Base-by-base conservation (phyloP, 768 basidiomycete species). In the Phlebiopsis flavidoalba region DNA sequence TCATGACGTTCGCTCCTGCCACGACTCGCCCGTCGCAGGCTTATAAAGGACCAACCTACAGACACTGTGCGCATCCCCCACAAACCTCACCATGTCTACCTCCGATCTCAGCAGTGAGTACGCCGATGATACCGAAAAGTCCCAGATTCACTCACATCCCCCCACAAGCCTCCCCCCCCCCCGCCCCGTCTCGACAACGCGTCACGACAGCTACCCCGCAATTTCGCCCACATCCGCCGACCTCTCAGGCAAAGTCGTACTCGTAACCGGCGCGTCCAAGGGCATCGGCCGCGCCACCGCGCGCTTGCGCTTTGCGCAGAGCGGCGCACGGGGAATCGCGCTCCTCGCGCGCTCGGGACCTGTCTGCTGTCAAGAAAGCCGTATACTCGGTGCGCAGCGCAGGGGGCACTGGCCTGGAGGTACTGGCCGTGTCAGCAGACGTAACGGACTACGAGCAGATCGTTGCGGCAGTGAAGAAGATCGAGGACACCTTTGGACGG, bases 231-330 rank as follows among this genome's bases (percentile, higher is more conserved):
- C 48, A 0, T 59, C 60, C 14, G 47, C 53, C 1, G 52, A 66
- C 33, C 64, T 65, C 54, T 46, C 47, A 17, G 45, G 57, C 7
- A 69, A 70, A 59, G 68, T 72, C 21, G 69, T 71, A 19, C 60
- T 73, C 61, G 51, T 68, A 40, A 68, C 70, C 11, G 71, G 71
- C 24, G 68, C 67, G 11, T 70, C 67, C 5, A 56, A 49, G 15
- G 72, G 73, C n/a, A 69, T 74, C 35, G 71, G 73, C 12, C 37
- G 53, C 14, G 69, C 65, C 22, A 65, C 63, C 3, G 69, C 3
- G 69, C 72, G 2, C 40, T 66, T 12, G 60, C 66, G 4, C 71
- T 69, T n/a, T 31, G 69, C 72, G 12, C 64, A 64, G 1, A 67
- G 71, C 1, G 72, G 73, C 11, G 71, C 70, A 0, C 65, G 60